These are phyloP conservation scores for Vitis amurensis DNA, from an alignment of 164 flowering plant genomes.

Conservation along the genomic window DNA sequence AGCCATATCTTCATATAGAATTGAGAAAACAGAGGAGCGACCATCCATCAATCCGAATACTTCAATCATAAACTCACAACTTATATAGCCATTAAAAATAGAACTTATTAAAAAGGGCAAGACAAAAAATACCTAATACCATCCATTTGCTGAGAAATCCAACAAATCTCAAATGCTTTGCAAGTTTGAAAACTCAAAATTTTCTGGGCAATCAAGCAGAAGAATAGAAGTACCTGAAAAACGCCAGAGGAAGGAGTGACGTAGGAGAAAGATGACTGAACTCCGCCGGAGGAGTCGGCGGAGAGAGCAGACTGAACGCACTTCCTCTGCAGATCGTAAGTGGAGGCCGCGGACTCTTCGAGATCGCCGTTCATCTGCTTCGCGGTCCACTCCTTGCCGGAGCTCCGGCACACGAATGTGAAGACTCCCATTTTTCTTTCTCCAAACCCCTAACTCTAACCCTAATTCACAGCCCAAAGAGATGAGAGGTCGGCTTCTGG, in stretches of 20 bases:
- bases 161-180: background rate
- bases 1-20: no score
- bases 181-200: background rate
- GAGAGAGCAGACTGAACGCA: constrained; percentile 63
- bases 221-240: constrained; percentile 54
- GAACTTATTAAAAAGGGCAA: background rate
- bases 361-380: constrained; percentile 70
- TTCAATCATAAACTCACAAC: no score
- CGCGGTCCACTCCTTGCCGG: constrained; percentile 65
- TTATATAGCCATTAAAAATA: no score
- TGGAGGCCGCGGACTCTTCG: constrained; percentile 56
- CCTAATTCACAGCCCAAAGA: no score
- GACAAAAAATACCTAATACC: background rate
- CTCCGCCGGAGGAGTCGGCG: constrained; percentile 70
- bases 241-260: constrained; percentile 73
- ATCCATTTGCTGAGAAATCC: no score
- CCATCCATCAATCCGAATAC: no score
- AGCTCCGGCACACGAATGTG: constrained; percentile 62
- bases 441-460: background rate
- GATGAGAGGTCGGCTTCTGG: no score
- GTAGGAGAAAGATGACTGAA: constrained; percentile 63
- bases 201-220: background rate
- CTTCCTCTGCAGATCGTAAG: constrained; percentile 66
- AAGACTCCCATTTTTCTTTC: constrained; percentile 62
- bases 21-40: no score